phyloP scores from a whole-genome alignment of 257 asterid species.

The Nicotiana attenuata region DNA sequence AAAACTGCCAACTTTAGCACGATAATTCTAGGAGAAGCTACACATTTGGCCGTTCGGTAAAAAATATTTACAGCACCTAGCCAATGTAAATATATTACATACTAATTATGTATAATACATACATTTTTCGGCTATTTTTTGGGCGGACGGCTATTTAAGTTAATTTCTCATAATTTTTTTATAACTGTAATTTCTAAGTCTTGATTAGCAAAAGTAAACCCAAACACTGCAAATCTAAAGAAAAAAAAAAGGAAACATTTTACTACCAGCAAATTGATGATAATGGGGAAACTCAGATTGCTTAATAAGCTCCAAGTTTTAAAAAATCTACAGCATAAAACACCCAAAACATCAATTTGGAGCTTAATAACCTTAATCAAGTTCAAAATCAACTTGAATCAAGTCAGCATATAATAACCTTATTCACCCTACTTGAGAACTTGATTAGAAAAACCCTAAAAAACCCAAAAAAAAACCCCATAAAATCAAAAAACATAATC shows the following conservation, averaged over 20 bases:
- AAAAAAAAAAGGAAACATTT: too few species aligned
- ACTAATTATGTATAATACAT: too few species aligned
- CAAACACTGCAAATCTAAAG: background rate
- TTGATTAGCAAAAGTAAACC: background rate
- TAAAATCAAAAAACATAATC: background rate
- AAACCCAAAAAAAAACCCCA: background rate
- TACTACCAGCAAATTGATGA: background rate
- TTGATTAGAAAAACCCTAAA: background rate
- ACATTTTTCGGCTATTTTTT: too few species aligned
- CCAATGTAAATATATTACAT: too few species aligned
- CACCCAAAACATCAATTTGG: background rate
- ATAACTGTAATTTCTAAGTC: background rate
- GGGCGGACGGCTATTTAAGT: too few species aligned
- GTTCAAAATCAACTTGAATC: background rate
- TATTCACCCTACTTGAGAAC: background rate
- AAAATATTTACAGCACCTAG: too few species aligned
- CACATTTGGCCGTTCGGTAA: too few species aligned
- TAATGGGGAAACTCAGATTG: background rate
- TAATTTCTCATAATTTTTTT: too few species aligned
- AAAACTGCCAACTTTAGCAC: background rate
- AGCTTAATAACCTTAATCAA: background rate
- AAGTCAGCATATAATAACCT: background rate
- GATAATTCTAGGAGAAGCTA: background rate
- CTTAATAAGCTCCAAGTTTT: background rate
- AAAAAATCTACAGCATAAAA: background rate